Percentiles rank a stretch among this genome's conserved stretches.
Evolutionary conservation across 441 rosid genomes (phyloP).

Genomic region (Brassica hybrid): DNA sequence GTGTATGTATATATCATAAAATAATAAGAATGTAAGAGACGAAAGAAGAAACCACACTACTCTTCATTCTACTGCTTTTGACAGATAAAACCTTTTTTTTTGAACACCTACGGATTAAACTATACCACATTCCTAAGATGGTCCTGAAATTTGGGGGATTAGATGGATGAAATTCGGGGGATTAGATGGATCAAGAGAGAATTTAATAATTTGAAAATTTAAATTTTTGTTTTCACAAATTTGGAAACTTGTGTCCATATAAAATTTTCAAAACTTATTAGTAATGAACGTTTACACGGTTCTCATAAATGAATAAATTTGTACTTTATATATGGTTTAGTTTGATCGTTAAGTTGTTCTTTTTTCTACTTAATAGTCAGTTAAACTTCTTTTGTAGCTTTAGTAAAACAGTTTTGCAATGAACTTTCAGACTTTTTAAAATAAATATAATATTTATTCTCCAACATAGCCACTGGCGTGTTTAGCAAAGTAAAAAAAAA

Average conservation of each 20-base stretch:
- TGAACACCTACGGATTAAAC: no score
- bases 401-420: not conserved
- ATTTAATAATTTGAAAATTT: no score
- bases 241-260: no score
- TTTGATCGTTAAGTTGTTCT: not conserved
- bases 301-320: not conserved
- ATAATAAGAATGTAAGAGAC: slow-evolving; percentile 11
- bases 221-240: no score
- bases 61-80: slow-evolving; percentile 20
- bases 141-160: no score
- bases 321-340: not conserved
- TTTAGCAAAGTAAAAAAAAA: no score
- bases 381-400: not conserved
- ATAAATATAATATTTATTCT: not conserved
- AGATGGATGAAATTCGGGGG: no score
- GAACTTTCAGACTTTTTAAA: not conserved
- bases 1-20: not conserved
- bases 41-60: slow-evolving; percentile 14
- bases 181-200: no score
- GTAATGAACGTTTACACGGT: not conserved
- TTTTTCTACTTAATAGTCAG: not conserved
- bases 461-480: no score
- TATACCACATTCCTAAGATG: not conserved
- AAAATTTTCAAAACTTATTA: not conserved
- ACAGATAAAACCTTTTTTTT: not conserved